phyloP scores from a whole-genome alignment of 1,284 basidiomycete species.

The Apiotrichum gracile region DNA sequence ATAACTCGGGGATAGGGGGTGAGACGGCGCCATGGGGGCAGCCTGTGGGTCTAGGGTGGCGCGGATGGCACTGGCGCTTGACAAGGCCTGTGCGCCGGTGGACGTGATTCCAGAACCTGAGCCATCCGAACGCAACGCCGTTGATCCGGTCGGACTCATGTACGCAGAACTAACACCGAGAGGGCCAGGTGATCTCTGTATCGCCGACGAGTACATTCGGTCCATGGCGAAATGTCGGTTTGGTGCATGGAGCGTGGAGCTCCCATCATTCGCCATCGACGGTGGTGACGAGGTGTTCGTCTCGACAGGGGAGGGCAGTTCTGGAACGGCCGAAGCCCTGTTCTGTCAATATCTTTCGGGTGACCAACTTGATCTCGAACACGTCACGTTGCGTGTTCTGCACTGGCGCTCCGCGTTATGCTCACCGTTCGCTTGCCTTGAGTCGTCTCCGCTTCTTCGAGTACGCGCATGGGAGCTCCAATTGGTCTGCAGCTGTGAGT shows the following conservation, averaged over 20 bases:
- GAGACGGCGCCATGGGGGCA: neutral
- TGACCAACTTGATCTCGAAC: neutral
- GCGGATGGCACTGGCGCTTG: neutral
- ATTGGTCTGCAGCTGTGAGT: neutral
- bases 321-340: neutral
- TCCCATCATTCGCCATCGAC: no score
- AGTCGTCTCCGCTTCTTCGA: constrained; percentile 1
- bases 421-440: neutral
- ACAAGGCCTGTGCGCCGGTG: neutral
- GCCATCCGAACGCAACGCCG: neutral
- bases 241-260: no score
- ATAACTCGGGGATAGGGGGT: neutral
- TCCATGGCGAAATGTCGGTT: no score
- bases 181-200: no score
- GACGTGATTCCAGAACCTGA: neutral
- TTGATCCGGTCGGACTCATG: neutral
- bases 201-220: no score
- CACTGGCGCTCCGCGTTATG: no score
- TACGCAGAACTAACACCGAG: no score
- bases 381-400: neutral
- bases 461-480: constrained; percentile 5
- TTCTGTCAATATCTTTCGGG: no score
- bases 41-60: neutral
- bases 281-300: no score
- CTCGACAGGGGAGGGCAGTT: no score